Percentiles rank a stretch among this genome's conserved stretches.
These are phyloP conservation scores for Hibiscus mutabilis DNA, from an alignment of 345 rosid genomes.

Conservation along the genomic window DNA sequence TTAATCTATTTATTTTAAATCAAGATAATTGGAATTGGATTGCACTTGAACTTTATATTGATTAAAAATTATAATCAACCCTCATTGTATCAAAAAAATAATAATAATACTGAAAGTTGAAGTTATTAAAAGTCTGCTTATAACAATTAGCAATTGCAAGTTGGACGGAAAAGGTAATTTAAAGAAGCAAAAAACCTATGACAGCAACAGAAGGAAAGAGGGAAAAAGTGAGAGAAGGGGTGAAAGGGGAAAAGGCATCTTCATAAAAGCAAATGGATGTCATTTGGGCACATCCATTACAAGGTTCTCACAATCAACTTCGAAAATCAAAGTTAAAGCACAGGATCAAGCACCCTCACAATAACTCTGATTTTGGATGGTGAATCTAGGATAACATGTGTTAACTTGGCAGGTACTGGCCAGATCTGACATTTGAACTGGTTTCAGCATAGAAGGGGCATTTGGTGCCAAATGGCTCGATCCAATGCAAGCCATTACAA, in stretches of 20 bases:
- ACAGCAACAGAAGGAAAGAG: not conserved
- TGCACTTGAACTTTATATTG: too few relatives aligned
- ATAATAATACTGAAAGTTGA: too few relatives aligned
- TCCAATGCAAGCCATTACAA: not conserved
- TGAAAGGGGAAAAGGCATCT: not conserved
- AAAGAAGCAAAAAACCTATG: too few relatives aligned
- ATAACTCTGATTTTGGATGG: not conserved
- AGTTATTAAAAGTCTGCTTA: too few relatives aligned
- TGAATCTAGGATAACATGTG: not conserved
- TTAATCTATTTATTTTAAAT: too few relatives aligned
- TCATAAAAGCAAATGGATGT: not conserved
- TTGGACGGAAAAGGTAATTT: too few relatives aligned
- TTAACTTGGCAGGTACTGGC: not conserved
- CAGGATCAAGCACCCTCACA: not conserved
- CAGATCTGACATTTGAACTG: not conserved
- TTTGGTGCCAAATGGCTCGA: not conserved
- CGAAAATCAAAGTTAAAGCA: not conserved
- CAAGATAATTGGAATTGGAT: too few relatives aligned
- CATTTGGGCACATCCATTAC: constrained; percentile 1
- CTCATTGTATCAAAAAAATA: too few relatives aligned
- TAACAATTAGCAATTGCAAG: too few relatives aligned
- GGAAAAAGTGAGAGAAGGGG: not conserved
- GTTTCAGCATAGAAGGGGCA: not conserved
- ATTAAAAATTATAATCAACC: too few relatives aligned
- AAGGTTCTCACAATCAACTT: not conserved